Base-by-base conservation (phyloP, 2,329 filamentous ascomycete species). In the Curvularia spicifera region DNA sequence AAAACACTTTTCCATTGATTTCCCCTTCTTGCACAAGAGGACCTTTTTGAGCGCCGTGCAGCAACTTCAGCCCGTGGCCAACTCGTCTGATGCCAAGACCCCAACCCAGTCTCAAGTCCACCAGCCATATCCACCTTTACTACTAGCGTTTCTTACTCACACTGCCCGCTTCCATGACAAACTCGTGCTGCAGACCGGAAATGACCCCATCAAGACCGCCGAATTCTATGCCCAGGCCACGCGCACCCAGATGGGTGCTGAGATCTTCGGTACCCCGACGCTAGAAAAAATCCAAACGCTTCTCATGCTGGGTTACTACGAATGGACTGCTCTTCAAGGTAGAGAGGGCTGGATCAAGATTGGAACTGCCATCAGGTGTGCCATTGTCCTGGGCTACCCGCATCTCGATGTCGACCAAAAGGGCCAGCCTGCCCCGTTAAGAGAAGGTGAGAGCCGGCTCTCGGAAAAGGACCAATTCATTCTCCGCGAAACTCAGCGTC, bases 251-350 rank as follows among this genome's bases (percentile, higher is more conserved):
- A 64, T 86, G 35, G 62, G 62, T 10, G 47, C 49, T 7, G 54
- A 60, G 2, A 54, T 60, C n/a, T 39, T 61, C 5, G 60, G 62
- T 3, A 53, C 60, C 10, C 82, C 85, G 4, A 86, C 85, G 1
- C 78, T 91, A 3, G 86, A 90, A 59, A 82, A 86, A 15, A 85
- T 87, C 0, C 88, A 91, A 64, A 87, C 88, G 0, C 82, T 87
- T 45, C 79, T 91, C 9, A 91, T 91, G 88, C 80, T 92, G 7
- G 87, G 85, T 1, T 78, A 90, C 10, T 89, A 91, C 60, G 88
- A 91, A 62, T 91, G 89, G 88, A 87, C 86, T 10, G 87, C 88
- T 71, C 82, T 83, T 8, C 79, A 82, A 61, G 88, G 87, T 1
- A 75, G 84, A 20, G 84, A 83, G 40, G 87, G 88, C 13, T 91